phyloP scores from a whole-genome alignment of 129 eudicot genomes.

The Pittosporum tobira region DNA sequence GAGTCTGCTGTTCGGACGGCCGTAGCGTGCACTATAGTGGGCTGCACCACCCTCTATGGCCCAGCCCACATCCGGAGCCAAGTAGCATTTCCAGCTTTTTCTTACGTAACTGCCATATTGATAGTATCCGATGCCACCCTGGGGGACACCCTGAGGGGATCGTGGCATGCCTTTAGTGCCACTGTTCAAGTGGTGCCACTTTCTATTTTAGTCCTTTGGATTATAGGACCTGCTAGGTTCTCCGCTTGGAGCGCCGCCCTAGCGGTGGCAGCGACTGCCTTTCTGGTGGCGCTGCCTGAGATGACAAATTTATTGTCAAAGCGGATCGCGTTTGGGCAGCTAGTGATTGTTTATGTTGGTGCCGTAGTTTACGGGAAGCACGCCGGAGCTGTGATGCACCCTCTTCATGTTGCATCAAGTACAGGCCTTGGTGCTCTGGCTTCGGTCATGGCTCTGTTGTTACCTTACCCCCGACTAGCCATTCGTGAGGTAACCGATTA shows the following conservation, averaged over 20 bases:
- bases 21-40: conserved; percentile 66
- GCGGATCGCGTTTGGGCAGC: conserved; percentile 65
- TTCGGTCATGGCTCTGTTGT: conserved; percentile 46
- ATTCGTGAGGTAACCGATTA: conserved; percentile 30
- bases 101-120: conserved; percentile 51
- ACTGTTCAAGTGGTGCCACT: conserved; percentile 51
- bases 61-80: conserved; percentile 28
- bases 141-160: conserved; percentile 48
- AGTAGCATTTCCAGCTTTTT: conserved; percentile 48
- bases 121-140: conserved; percentile 59
- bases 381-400: conserved; percentile 30
- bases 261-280: conserved; percentile 36
- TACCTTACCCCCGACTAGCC: conserved; percentile 69
- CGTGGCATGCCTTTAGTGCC: conserved; percentile 47
- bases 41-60: conserved; percentile 60
- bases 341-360: conserved; percentile 59
- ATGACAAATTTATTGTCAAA: conserved; percentile 36
- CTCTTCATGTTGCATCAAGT: conserved; percentile 58
- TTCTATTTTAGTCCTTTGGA: conserved; percentile 39
- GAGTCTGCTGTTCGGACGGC: conserved; percentile 56
- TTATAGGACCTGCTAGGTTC: conserved; percentile 22
- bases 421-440: conserved; percentile 64
- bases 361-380: conserved; percentile 29
- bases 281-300: conserved; percentile 53
- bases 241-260: conserved; percentile 36